Percentiles rank a stretch among this genome's conserved stretches.
Conservation (phyloP, 208 protist genomes). For the Naegleria gruberi region DNA sequence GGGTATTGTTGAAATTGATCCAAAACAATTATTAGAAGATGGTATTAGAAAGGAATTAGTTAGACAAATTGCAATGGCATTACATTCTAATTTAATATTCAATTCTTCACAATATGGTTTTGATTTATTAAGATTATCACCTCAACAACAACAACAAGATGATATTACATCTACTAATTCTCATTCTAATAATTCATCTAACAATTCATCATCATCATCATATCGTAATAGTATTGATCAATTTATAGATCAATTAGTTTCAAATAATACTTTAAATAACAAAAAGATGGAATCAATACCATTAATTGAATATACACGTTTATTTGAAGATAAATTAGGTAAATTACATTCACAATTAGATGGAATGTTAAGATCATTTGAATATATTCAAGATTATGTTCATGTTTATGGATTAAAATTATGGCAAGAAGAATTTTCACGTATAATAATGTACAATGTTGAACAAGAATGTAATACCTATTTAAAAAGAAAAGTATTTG, state of each 20-base stretch:
- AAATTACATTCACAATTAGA: slow-evolving; percentile 61
- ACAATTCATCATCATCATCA: neutral
- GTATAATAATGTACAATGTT: slow-evolving; percentile 89
- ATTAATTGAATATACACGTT: slow-evolving; percentile 43
- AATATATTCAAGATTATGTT: slow-evolving; percentile 96
- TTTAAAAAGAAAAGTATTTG: slow-evolving; percentile 78
- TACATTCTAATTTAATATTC: slow-evolving; percentile 61
- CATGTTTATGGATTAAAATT: slow-evolving; percentile 89
- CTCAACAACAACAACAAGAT: neutral
- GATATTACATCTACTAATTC: neutral
- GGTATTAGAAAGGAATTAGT: slow-evolving; percentile 89
- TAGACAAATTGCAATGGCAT: slow-evolving; percentile 56
- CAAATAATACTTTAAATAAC: neutral
- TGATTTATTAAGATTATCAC: slow-evolving; percentile 31
- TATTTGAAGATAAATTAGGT: slow-evolving; percentile 56
- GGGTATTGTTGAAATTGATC: slow-evolving; percentile 90
- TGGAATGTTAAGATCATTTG: slow-evolving; percentile 81
- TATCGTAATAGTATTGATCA: neutral
- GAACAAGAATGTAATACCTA: slow-evolving; percentile 92
- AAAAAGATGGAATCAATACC: neutral
- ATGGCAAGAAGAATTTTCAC: slow-evolving; percentile 90
- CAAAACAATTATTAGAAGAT: slow-evolving; percentile 89
- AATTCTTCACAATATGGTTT: slow-evolving; percentile 37
- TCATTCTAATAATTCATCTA: neutral
- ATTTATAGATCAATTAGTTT: neutral